phyloP scores from a whole-genome alignment of 768 basidiomycete genomes.

The Trichaptum fuscoviolaceum region DNA sequence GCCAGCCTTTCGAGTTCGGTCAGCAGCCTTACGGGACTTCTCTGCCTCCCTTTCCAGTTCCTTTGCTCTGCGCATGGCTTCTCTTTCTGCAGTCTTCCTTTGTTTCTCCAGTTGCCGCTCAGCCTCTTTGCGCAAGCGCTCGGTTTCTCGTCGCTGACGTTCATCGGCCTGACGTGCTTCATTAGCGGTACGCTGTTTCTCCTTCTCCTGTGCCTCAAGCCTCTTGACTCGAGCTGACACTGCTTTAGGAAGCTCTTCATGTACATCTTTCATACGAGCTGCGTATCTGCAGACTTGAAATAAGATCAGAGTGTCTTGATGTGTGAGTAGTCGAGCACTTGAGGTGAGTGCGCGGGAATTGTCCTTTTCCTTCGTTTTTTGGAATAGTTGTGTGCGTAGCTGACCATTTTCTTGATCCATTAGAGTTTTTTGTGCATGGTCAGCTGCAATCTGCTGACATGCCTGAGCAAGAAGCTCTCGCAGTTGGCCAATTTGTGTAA shows the following conservation, averaged over 20 bases:
- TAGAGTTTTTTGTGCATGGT: constrained; percentile 20
- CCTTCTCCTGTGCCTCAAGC: not conserved
- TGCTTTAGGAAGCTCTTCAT: not conserved
- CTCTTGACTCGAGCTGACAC: not conserved
- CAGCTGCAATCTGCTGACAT: constrained; percentile 17
- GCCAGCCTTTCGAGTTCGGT: not conserved
- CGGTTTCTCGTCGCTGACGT: not conserved
- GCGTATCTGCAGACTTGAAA: not conserved
- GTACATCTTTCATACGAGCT: not conserved
- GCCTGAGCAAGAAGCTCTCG: constrained; percentile 12
- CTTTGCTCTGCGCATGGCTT: not conserved
- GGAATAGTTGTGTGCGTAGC: constrained; percentile 18
- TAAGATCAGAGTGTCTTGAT: not conserved
- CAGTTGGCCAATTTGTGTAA: constrained; percentile 11
- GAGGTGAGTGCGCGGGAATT: not conserved
- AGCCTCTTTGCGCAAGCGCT: not conserved
- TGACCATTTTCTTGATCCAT: constrained; percentile 27
- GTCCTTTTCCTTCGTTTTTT: not conserved
- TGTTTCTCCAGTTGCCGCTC: not conserved
- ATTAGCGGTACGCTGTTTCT: not conserved
- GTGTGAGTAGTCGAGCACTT: constrained; percentile 1
- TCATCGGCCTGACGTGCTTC: not conserved
- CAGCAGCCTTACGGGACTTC: not conserved
- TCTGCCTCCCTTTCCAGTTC: not conserved
- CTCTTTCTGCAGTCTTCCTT: not conserved